Percentiles rank a stretch among this genome's conserved stretches.
phyloP scores from a whole-genome alignment of 169 alveolate genomes.

The Besnoitia besnoiti region DNA sequence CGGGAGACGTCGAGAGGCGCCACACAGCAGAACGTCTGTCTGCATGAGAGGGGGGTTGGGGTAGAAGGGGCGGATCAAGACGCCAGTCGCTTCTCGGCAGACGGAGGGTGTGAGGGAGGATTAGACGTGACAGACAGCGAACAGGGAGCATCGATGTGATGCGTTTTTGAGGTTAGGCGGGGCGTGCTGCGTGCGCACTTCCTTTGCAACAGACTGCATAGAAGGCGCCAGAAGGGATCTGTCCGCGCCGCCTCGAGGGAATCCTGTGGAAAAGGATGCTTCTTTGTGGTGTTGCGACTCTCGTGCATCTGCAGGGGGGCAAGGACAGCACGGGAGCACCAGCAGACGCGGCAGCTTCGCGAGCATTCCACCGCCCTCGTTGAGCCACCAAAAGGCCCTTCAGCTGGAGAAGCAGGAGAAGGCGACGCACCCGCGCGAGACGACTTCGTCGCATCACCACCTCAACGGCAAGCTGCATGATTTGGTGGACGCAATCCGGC shows the following conservation, averaged over 20 bases:
- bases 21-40: too few relatives aligned
- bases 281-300: neutral
- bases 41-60: neutral
- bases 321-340: neutral
- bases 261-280: neutral
- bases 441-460: neutral
- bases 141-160: too few relatives aligned
- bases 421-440: neutral
- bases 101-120: too few relatives aligned
- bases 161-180: too few relatives aligned
- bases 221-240: neutral
- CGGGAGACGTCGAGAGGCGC: neutral
- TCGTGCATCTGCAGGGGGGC: neutral
- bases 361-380: slow-evolving; percentile 14
- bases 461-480: slow-evolving; percentile 25
- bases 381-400: slow-evolving; percentile 19
- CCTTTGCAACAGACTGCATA: neutral
- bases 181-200: too few relatives aligned
- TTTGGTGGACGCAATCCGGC: slow-evolving; percentile 6
- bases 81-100: too few relatives aligned
- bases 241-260: neutral
- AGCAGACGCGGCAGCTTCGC: neutral
- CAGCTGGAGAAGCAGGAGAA: slow-evolving; percentile 5
- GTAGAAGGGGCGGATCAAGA: neutral
- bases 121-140: too few relatives aligned